Percentiles rank a stretch among this genome's conserved stretches.
These are phyloP conservation scores for Eucalyptus pauciflora DNA, from an alignment of 345 rosid species.

Conservation along the genomic window DNA sequence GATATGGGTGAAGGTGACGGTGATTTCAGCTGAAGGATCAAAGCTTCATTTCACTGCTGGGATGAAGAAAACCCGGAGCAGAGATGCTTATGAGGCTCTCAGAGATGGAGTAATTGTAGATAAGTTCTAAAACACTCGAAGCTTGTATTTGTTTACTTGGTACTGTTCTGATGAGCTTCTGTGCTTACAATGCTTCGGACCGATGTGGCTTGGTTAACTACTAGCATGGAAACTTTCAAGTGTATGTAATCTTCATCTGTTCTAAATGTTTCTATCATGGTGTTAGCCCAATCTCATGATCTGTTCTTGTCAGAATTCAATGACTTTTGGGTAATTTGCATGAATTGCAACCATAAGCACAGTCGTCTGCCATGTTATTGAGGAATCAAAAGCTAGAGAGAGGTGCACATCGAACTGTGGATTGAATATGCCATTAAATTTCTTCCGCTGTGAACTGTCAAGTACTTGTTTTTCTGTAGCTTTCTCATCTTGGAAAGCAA, in stretches of 20 bases:
- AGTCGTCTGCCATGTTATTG: not conserved
- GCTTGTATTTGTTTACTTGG: not conserved
- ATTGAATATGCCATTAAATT: not conserved
- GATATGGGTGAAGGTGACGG: slow-evolving; percentile 80
- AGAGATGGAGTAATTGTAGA: slow-evolving; percentile 59
- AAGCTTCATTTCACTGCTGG: slow-evolving; percentile 84
- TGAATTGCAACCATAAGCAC: not conserved
- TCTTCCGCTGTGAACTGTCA: not conserved
- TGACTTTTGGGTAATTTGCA: not conserved
- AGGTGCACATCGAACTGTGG: not conserved
- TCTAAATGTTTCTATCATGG: not conserved
- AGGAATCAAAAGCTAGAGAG: not conserved
- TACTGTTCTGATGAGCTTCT: not conserved
- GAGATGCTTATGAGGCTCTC: slow-evolving; percentile 73
- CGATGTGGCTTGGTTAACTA: not conserved
- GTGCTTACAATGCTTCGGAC: not conserved
- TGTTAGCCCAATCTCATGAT: not conserved
- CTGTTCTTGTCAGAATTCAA: not conserved
- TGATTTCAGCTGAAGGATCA: slow-evolving; percentile 41
- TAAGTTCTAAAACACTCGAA: slow-evolving; percentile 37
- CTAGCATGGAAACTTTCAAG: not conserved
- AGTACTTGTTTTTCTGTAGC: not conserved
- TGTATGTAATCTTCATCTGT: not conserved
- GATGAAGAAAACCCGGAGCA: slow-evolving; percentile 64
- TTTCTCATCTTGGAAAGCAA: not conserved